Evolutionary conservation across 306 rosid species (phyloP), one percentile per base, ranked within the genome.

Genomic region (Quercus dentata): DNA sequence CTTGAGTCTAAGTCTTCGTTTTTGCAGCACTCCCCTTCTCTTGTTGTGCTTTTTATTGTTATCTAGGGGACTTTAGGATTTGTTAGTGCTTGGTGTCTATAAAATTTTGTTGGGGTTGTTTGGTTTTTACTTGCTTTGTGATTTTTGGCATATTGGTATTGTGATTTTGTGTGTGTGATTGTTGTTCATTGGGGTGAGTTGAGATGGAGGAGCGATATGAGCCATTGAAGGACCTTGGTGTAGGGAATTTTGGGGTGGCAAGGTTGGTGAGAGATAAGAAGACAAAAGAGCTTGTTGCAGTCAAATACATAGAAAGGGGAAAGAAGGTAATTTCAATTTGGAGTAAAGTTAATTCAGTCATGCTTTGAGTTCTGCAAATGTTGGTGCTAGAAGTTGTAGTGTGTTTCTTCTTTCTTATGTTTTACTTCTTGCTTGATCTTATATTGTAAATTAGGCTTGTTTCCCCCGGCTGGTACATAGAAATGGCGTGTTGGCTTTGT

Each of bases 261-360:
- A 93, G 81, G 88, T 87, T 95, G 86, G 99, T 89, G 44, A 91
- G 89, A 78, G 89, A 95, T 79, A 95, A 83, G 86, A 90, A 71
- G 17, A 93, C 98, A 1, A 88, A 74, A 55, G 94, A 95, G 54
- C 98, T 90, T 82, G 94, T 93, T 81, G 99, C 99, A 1, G 88
- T 95, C 78, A 95, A 95, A 78, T 95, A 89, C 89, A 91, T 91
- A 73, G 88, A 89, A 85, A 91, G 99, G 78, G 99, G 98, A 33
- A 68, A 85, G 75, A 93, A 88, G 97, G 99, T 94, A 46, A 35
- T 18, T 12, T 73, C 92, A 38, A 35, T 18, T 12, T 73, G 25
- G 31, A 28, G 27, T 56, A n/a, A 18, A 27, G 46, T 51, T 72
- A 21, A 25, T 76, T 49, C 52, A 79, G 1, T 59, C 15, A 56